Evolutionary conservation across 75 land plant species (phyloP), one percentile per base, ranked within the genome.

Genomic region (Cryptomeria japonica): DNA sequence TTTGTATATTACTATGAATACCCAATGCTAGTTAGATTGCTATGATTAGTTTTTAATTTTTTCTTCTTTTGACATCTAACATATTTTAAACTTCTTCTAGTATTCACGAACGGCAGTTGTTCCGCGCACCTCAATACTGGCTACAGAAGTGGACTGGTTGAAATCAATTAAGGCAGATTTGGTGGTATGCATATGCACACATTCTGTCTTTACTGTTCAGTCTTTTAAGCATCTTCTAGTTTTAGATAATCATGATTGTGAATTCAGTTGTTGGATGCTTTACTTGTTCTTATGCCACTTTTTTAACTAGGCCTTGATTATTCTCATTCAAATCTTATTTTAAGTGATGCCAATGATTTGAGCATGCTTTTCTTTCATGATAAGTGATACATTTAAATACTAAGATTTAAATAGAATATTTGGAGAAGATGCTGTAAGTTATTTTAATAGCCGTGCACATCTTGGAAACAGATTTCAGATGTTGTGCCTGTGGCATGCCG

Each of bases 401-500:
- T 49, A 49, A 49, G 53, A 11, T 11, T 10, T 49, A 49, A 49
- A 49, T 11, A 49, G 53, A 49, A 49, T 13, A 49, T 49, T 49
- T 49, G 53, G 13, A 49, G 53, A 49, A 49, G 6, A 49, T 49
- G 53, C 12, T 49, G 53, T 49, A 49, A 49, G 12, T 49, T 13
- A 13, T 14, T 51, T 51, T 18, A 80, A 19, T 41, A 31, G 68
- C 70, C 3, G 16, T 86, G 38, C 13, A 14, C 5, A 13, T 42
- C 78, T 73, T 84, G 18, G 8, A 49, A 84, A 72, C 88, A 97
- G 99, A 93, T 96, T 25, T 96, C 99, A 80, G 99, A 98, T 93
- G 97, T 98, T 88, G 99, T 98, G 86, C 97, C 99, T 82, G 95
- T 98, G 82, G 99, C 97, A 86, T 98, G 99, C 84, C 94, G 97